Evolutionary conservation across 2,329 filamentous ascomycete species (phyloP).

Genomic region (Neonectria punicea): DNA sequence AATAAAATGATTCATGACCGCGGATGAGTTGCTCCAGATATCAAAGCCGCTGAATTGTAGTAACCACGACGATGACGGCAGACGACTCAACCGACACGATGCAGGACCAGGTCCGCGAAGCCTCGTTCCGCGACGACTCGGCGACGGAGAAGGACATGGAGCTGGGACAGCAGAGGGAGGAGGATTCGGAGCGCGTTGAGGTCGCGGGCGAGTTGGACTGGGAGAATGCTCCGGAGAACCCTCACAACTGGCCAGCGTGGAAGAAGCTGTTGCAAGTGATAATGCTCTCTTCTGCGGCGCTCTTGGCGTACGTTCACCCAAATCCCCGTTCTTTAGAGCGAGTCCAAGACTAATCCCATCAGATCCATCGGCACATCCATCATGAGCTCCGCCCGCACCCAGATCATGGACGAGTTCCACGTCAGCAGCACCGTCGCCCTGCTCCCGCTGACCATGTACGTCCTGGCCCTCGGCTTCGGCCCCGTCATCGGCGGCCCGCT

Average conservation of each 20-base stretch:
- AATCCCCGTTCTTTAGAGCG: background rate
- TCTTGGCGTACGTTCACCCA: slow-evolving; percentile 52
- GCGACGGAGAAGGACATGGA: slow-evolving; percentile 47
- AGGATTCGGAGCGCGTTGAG: background rate
- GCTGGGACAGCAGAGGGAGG: slow-evolving; percentile 11
- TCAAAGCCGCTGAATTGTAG: background rate
- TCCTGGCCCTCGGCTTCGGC: slow-evolving; percentile 68
- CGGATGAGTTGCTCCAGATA: background rate
- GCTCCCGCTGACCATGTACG: slow-evolving; percentile 69
- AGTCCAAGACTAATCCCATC: background rate
- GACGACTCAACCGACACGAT: slow-evolving; percentile 6
- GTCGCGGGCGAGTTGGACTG: slow-evolving; percentile 40
- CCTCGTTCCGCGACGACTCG: slow-evolving; percentile 19
- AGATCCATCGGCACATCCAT: slow-evolving; percentile 66
- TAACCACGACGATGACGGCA: slow-evolving; percentile 16
- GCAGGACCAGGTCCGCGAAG: slow-evolving; percentile 8
- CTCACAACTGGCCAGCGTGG: slow-evolving; percentile 60
- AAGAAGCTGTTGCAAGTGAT: slow-evolving; percentile 54
- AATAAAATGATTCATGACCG: too few relatives aligned
- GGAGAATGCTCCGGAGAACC: slow-evolving; percentile 57
- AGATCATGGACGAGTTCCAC: slow-evolving; percentile 63
- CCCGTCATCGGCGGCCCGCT: slow-evolving; percentile 69
- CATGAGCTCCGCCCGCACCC: slow-evolving; percentile 54
- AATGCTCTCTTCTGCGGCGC: slow-evolving; percentile 51
- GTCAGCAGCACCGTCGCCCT: slow-evolving; percentile 66